Base-by-base conservation (phyloP, 2,329 filamentous ascomycete genomes). In the Tolypocladium pustulatum region DNA sequence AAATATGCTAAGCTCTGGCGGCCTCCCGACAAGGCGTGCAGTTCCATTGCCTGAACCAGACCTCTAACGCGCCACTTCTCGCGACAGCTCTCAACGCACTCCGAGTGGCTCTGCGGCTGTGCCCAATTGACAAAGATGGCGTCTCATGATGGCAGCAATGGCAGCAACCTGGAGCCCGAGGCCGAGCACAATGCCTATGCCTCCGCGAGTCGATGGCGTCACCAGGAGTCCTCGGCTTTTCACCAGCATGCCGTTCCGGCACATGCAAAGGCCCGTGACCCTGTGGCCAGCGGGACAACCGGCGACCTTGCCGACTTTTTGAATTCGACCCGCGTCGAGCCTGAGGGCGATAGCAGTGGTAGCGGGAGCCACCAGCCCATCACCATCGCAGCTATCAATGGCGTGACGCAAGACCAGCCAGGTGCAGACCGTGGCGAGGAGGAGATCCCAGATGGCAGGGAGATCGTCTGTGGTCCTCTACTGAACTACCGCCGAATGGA, bases 401-500 rank as follows among this genome's bases (percentile, higher is more conserved):
- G 68, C 41, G 70, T 73, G 61, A 71, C 69, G 52, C 65, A 69
- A 13, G 71, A 67, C 52, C 57, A 63, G 46, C 61, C 63, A 20
- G 61, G 59, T 8, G 56, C 59, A 13, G 61, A 52, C 4, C 61
- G 63, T 37, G 61, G 58, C 36, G 60, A 65, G 32, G 63, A 63
- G 22, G 64, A 65, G 17, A 63, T 63, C 9, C 64, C 69, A 6
- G 79, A 82, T 55, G 80, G 79, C 53, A 80, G 76, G 66, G 83
- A 89, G 61, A 80, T 91, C 34, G 77, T 88, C 17, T 87, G 83
- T 65, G 89, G 89, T 0, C 89, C 89, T 25, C 75, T 93, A 63
- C 74, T 93, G 62, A 93, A 93, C 73, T 93, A 91, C 71, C 81
- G 87, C 63, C 82, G 83, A 67, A 91, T 88, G 83, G 84, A 87